Evolutionary conservation across 192 early-diverging fungal species (phyloP), one percentile per base, ranked within the genome.

Genomic region (Coemansia sp.): DNA sequence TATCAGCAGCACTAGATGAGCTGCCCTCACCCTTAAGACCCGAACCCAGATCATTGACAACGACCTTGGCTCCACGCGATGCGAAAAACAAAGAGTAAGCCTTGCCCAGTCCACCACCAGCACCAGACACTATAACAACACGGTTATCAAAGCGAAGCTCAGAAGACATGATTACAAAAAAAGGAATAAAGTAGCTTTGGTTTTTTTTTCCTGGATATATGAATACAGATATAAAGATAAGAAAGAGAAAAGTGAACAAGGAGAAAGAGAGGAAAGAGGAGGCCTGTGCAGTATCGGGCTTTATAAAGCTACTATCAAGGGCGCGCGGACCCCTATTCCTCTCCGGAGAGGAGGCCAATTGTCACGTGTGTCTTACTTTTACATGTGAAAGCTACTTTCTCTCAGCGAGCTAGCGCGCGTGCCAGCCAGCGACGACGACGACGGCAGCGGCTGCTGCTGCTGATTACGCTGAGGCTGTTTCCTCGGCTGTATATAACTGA

Each of bases 101-200:
- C 77, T 93, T 88, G 44, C 92, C 92, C 34, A 93, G 88, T 31
- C 89, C 96, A 70, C 95, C 95, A 73, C 96, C 97, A 61, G 94
- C 97, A 62, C 97, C 97, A 39, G 97, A 97, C 65, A 98, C 90
- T 68, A 98, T 89, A 29, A 93, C 97, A 32, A 97, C 95, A 72
- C 91, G 88, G 81, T 85, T 85, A 65, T 93, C 89, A 63, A 88
- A 93, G 68, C 90, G 90, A 68, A 93, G 85, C 45, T 82, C 17
- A 19, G 22, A 45, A 53, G 65, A 62, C 53, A 67, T 66, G 9
- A 12, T 50, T 32, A 20, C n/a, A 50, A 50, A 20, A 10, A 8
- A 22, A 2, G 19, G 19, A 8, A 19, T 20, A 50, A 10, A 50
- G 20, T 6, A 50, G 46, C 7, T 20, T 45, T 15, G 44, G 27